Base-by-base conservation (phyloP, 176 grass and related monocot species). In the Avena eriantha region DNA sequence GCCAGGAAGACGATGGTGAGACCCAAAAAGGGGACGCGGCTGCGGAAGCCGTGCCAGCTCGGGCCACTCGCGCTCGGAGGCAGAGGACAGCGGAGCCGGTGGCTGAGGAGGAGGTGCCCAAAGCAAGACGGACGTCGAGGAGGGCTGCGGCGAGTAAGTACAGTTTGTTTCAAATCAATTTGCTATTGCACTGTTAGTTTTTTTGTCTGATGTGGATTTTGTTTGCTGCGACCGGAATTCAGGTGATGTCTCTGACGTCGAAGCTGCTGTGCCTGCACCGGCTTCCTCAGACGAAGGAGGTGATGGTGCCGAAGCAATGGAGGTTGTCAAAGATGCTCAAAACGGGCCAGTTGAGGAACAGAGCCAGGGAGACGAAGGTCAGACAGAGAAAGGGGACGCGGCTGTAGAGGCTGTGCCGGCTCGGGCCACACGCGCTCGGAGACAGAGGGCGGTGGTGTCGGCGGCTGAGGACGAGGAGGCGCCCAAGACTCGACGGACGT, bases 361-460 rank as follows among this genome's bases (percentile, higher is more conserved):
- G 66, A 10, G 34, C 3, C 66, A 69, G 33, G 66, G 10, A 69
- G 33, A 39, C 16, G 66, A 39, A 39, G 8, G 1, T 0, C 17
- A 69, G 67, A 69, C 34, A 17, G 18, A 56, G 18, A 21, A 56
- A 41, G 34, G 9, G 35, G 1, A 39, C 18, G 17, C 17, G 18
- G 54, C 54, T 56, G 54, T 11, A 0, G 63, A 0, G 29, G 35
- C 17, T 2, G 51, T 46, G 31, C 58, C 15, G 2, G 66, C 80
- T 29, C 76, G 59, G 35, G 9, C 80, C 8, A 74, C 89, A 48
- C 61, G 89, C 13, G 14, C 22, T 17, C 71, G 71, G 22, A 50
- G 22, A 22, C 46, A 73, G 59, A 89, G 18, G 48, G 31, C 21
- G 46, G 31, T 3, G 17, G 22, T 33, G 2, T 15, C 71, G 0